Evolutionary conservation across 257 asterid species (phyloP).

Genomic region (Catharanthus roseus): DNA sequence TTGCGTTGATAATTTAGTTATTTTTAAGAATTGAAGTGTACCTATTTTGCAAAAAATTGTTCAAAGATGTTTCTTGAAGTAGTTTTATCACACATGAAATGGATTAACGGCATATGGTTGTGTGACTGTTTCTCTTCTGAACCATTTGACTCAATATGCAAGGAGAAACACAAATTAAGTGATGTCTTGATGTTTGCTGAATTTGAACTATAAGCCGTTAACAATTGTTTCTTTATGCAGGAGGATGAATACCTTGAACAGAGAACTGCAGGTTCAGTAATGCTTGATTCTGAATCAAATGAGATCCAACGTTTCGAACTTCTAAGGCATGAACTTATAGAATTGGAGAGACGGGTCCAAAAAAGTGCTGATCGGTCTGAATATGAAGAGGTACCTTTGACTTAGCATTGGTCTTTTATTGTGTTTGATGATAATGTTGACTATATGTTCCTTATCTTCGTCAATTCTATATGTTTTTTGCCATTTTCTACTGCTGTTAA

Average conservation of each 20-base stretch:
- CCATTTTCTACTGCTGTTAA: background rate
- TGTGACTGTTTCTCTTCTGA: background rate
- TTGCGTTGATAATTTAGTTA: background rate
- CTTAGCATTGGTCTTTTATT: background rate
- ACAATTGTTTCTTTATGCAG: slow-evolving; percentile 26
- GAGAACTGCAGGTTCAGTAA: slow-evolving; percentile 30
- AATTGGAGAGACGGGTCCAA: slow-evolving; percentile 86
- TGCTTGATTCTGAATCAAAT: slow-evolving; percentile 44
- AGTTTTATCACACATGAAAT: background rate
- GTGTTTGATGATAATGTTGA: background rate
- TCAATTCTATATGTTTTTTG: background rate
- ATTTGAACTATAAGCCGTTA: slow-evolving; percentile 6
- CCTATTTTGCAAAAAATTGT: background rate
- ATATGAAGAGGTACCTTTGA: slow-evolving; percentile 56
- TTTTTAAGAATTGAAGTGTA: background rate
- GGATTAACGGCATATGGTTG: background rate
- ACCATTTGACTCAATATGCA: background rate
- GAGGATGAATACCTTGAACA: slow-evolving; percentile 41
- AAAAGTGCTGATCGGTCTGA: slow-evolving; percentile 56
- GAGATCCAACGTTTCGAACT: slow-evolving; percentile 80
- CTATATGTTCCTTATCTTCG: slow-evolving; percentile 10
- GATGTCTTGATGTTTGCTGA: background rate
- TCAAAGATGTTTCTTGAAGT: background rate
- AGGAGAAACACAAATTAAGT: background rate
- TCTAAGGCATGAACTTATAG: slow-evolving; percentile 73